phyloP scores from a whole-genome alignment of 495 filamentous ascomycete genomes.

The Penicillium steckii region DNA sequence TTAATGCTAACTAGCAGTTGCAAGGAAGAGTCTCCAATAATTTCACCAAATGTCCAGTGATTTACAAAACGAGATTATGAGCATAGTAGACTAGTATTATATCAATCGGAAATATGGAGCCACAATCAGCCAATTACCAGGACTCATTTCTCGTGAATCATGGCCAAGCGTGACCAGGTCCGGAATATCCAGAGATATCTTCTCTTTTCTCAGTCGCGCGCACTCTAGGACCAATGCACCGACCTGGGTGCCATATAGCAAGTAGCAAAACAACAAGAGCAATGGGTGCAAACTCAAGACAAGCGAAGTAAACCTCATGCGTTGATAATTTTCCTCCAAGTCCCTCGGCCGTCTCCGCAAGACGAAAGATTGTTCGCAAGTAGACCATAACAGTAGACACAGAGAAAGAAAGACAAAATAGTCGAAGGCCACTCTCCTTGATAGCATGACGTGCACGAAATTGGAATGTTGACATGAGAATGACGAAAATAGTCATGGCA shows the following conservation, averaged over 20 bases:
- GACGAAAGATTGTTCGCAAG: constrained; percentile 50
- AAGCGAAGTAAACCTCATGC: constrained; percentile 51
- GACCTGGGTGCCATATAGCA: constrained; percentile 47
- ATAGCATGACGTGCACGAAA: constrained; percentile 11
- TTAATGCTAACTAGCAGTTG: too few relatives aligned
- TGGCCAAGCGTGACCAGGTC: too few relatives aligned
- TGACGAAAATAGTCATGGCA: constrained; percentile 47
- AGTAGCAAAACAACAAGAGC: constrained; percentile 44
- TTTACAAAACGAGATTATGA: too few relatives aligned
- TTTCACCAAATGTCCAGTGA: too few relatives aligned
- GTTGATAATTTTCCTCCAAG: constrained; percentile 41
- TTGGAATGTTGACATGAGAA: constrained; percentile 28
- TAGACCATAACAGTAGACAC: constrained; percentile 48
- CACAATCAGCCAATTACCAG: too few relatives aligned
- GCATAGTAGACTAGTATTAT: too few relatives aligned
- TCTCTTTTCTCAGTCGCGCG: neutral
- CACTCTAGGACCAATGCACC: constrained; percentile 9
- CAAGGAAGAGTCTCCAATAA: too few relatives aligned
- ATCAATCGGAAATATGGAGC: too few relatives aligned
- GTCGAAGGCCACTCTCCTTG: constrained; percentile 3
- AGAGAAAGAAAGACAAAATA: constrained; percentile 24
- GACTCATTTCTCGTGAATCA: too few relatives aligned
- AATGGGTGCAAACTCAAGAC: constrained; percentile 52
- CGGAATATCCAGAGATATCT: too few relatives aligned
- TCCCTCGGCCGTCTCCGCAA: constrained; percentile 55